Conservation (phyloP, 2,329 filamentous ascomycete genomes). For the Alternaria tenuissima region DNA sequence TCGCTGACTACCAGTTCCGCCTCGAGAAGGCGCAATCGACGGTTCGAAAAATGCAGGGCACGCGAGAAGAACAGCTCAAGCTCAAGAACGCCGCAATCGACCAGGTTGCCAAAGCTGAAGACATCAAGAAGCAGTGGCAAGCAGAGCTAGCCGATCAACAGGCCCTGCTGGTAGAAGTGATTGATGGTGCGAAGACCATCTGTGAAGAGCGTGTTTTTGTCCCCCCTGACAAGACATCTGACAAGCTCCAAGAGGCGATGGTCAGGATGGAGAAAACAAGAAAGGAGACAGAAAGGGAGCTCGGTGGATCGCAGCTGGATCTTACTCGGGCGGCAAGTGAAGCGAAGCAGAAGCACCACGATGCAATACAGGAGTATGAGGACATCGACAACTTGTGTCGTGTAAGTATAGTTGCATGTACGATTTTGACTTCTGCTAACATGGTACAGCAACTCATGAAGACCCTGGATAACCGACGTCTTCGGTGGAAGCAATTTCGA, state of each 20-base stretch:
- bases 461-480: slow-evolving; percentile 73
- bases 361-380: slow-evolving; percentile 31
- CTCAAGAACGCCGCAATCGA: slow-evolving; percentile 55
- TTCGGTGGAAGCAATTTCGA: slow-evolving; percentile 83
- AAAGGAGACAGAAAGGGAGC: slow-evolving; percentile 36
- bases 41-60: slow-evolving; percentile 39
- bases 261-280: slow-evolving; percentile 41
- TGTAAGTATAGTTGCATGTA: slow-evolving; percentile 17
- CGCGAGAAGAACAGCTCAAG: slow-evolving; percentile 47
- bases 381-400: slow-evolving; percentile 26
- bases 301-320: slow-evolving; percentile 47
- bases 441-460: slow-evolving; percentile 59
- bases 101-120: slow-evolving; percentile 44
- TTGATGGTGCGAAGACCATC: slow-evolving; percentile 34
- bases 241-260: slow-evolving; percentile 42
- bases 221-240: slow-evolving; percentile 41
- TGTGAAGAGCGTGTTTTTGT: slow-evolving; percentile 41
- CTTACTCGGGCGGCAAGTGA: slow-evolving; percentile 35
- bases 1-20: slow-evolving; percentile 32
- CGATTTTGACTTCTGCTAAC: slow-evolving; percentile 8
- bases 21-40: slow-evolving; percentile 42
- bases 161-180: slow-evolving; percentile 33
- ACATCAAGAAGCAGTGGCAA: slow-evolving; percentile 38
- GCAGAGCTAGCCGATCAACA: slow-evolving; percentile 17
- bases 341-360: slow-evolving; percentile 39